Conservation (phyloP, 106 monocot genomes). For the Acanthochlamys bracteata region DNA sequence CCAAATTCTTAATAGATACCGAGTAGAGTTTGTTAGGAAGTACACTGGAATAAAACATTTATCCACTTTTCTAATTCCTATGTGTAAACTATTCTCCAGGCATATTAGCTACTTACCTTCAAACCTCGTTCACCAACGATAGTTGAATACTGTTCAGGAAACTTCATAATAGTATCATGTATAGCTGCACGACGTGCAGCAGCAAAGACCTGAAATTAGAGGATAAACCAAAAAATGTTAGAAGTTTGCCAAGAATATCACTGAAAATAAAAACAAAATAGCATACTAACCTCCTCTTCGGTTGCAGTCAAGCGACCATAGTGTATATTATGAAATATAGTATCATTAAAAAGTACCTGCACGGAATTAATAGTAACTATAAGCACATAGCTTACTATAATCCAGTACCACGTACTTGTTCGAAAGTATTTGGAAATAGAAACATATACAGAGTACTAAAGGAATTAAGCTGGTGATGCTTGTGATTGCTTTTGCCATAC, state of each 20-base stretch:
- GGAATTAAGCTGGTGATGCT: too few relatives aligned
- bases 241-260: background rate
- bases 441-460: too few relatives aligned
- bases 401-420: too few relatives aligned
- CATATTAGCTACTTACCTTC: slow-evolving; percentile 58
- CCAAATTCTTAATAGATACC: too few relatives aligned
- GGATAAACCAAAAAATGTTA: background rate
- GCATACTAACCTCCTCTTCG: slow-evolving; percentile 67
- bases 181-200: slow-evolving; percentile 83
- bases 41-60: too few relatives aligned
- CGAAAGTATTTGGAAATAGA: too few relatives aligned
- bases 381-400: too few relatives aligned
- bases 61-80: too few relatives aligned
- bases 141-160: slow-evolving; percentile 86
- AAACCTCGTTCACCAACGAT: slow-evolving; percentile 94
- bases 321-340: slow-evolving; percentile 92
- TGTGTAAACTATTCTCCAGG: too few relatives aligned
- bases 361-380: background rate
- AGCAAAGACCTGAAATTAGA: slow-evolving; percentile 57
- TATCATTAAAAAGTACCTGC: slow-evolving; percentile 98
- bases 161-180: slow-evolving; percentile 93
- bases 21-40: too few relatives aligned
- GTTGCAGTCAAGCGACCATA: slow-evolving; percentile 87
- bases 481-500: too few relatives aligned
- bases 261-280: background rate